Conservation (phyloP, 768 basidiomycete species). For the Porpolomopsis calyptriformis region DNA sequence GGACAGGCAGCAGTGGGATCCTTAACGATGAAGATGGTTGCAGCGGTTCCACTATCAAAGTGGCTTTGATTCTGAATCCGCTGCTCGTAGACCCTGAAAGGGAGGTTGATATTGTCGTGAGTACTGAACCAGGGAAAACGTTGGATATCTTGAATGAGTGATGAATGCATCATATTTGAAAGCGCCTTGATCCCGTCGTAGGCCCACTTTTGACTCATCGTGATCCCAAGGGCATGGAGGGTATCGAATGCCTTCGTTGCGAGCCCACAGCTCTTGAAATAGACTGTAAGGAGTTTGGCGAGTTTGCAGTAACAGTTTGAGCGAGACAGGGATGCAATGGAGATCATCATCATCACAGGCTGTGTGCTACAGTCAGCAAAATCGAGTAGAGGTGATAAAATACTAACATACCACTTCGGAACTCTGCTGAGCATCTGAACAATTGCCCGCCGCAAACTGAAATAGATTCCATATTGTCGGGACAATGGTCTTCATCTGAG, state of each 20-base stretch:
- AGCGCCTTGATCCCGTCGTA: constrained; percentile 16
- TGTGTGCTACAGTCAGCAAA: constrained; percentile 7
- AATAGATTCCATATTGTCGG: constrained; percentile 13
- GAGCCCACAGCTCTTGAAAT: constrained; percentile 27
- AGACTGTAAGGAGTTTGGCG: constrained; percentile 25
- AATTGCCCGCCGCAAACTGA: constrained; percentile 8
- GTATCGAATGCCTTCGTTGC: constrained; percentile 29
- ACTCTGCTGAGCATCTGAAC: constrained; percentile 13
- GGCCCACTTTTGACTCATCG: constrained; percentile 32
- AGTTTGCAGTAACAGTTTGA: constrained; percentile 17
- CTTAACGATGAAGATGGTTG: constrained; percentile 1
- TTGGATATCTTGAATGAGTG: constrained; percentile 17
- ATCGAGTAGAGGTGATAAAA: background rate
- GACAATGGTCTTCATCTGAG: constrained; percentile 5
- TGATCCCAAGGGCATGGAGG: constrained; percentile 25
- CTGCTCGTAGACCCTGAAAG: constrained; percentile 28
- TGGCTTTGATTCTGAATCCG: constrained; percentile 24
- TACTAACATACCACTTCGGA: constrained; percentile 15
- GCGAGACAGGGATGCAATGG: constrained; percentile 19
- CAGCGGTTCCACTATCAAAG: constrained; percentile 22
- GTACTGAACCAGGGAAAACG: constrained; percentile 21
- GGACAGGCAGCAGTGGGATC: background rate
- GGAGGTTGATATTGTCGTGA: constrained; percentile 29
- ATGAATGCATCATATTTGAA: constrained; percentile 17
- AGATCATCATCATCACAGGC: constrained; percentile 18